Evolutionary conservation across 371 early-diverging fungal species (phyloP).

Genomic region (Haplosporangium sp.): DNA sequence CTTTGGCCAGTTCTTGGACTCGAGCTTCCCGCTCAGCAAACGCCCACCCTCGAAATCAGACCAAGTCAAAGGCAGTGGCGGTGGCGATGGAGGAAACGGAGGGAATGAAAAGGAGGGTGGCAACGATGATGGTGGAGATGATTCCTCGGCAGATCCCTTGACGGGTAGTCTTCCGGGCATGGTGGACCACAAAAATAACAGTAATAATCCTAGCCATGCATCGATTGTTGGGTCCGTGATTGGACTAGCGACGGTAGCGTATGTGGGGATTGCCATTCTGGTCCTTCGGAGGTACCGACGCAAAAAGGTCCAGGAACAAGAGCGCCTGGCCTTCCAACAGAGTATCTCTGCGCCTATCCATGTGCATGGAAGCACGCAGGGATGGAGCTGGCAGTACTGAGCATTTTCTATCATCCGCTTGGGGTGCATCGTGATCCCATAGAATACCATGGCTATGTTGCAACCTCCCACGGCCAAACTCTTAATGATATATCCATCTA

Average conservation of each 20-base stretch:
- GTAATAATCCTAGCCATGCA: background rate
- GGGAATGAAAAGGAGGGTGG: slow-evolving; percentile 8
- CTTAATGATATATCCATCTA: too few species aligned
- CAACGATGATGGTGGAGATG: background rate
- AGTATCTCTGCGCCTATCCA: slow-evolving; percentile 38
- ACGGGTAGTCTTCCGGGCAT: slow-evolving; percentile 12
- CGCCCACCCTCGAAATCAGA: slow-evolving; percentile 14
- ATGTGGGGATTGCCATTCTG: slow-evolving; percentile 39
- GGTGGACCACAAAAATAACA: slow-evolving; percentile 1
- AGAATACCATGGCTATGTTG: too few species aligned
- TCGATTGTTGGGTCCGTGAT: slow-evolving; percentile 30
- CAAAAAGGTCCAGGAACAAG: slow-evolving; percentile 13
- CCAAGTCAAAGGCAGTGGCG: background rate
- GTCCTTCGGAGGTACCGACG: slow-evolving; percentile 16
- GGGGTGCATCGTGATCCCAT: too few species aligned
- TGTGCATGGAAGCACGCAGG: slow-evolving; percentile 23
- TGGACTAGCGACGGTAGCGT: slow-evolving; percentile 29
- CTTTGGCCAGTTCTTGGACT: slow-evolving; percentile 45
- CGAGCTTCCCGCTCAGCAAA: slow-evolving; percentile 23
- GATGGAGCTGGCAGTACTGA: slow-evolving; percentile 37
- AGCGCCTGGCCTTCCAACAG: slow-evolving; percentile 3
- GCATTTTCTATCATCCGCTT: background rate
- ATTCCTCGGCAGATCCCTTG: slow-evolving; percentile 13
- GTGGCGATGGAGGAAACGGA: background rate
- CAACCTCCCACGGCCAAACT: too few species aligned